Evolutionary conservation across 306 rosid species (phyloP).

Genomic region (Betula pendula): DNA sequence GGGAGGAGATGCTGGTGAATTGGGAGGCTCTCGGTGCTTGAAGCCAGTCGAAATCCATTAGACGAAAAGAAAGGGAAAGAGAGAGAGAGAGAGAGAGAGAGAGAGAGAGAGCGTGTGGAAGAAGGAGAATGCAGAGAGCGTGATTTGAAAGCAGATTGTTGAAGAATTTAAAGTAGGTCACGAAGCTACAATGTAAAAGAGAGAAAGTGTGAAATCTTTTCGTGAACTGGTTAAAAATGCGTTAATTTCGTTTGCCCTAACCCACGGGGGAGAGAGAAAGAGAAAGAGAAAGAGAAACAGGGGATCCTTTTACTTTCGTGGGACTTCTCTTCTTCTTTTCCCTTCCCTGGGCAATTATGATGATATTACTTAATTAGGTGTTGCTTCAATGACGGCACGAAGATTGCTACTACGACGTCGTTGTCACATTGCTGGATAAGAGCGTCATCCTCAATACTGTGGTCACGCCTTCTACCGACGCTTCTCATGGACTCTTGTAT

Average conservation of each 20-base stretch:
- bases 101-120: background rate
- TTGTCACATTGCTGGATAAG: background rate
- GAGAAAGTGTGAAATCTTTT: background rate
- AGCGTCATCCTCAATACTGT: no score
- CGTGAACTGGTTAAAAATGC: background rate
- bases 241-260: conserved; percentile 31
- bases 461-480: no score
- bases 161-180: background rate
- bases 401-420: background rate
- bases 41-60: conserved; percentile 35
- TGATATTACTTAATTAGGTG: no score
- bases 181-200: background rate
- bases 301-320: background rate
- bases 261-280: no score
- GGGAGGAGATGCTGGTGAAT: conserved; percentile 3
- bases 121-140: background rate
- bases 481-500: no score
- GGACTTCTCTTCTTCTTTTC: background rate
- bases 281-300: background rate
- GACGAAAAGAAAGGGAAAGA: conserved; percentile 4
- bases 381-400: background rate
- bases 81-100: conserved; percentile 6
- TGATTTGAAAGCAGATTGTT: background rate
- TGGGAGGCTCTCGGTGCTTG: conserved; percentile 11
- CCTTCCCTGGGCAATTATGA: no score